phyloP scores from a whole-genome alignment of 192 early-diverging fungal genomes.

The Endogone sp. region DNA sequence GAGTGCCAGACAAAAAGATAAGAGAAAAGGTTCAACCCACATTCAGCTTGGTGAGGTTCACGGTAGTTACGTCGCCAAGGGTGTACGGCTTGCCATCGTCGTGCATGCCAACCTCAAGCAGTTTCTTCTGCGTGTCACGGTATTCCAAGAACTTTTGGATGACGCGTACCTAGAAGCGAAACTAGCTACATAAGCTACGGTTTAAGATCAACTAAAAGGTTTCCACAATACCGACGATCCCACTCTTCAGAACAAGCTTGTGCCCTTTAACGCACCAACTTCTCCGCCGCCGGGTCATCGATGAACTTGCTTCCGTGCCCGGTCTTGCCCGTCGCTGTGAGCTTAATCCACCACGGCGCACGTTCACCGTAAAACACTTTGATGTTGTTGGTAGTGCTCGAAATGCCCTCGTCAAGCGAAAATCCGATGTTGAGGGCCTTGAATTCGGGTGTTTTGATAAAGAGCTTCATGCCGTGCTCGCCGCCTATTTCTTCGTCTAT shows the following conservation, averaged over 20 bases:
- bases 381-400: constrained; percentile 56
- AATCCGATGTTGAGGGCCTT: constrained; percentile 71
- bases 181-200: no score
- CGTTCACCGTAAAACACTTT: constrained; percentile 87
- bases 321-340: constrained; percentile 65
- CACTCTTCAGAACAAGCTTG: no score
- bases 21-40: constrained; percentile 16
- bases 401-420: constrained; percentile 83
- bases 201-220: background rate
- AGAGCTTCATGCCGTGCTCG: constrained; percentile 67
- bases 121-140: constrained; percentile 56
- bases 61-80: constrained; percentile 77
- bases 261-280: constrained; percentile 55
- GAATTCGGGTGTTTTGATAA: constrained; percentile 67
- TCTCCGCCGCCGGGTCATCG: constrained; percentile 60
- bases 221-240: background rate
- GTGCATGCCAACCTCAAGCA: constrained; percentile 47
- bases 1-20: background rate
- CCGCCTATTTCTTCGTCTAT: constrained; percentile 86
- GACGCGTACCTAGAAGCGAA: constrained; percentile 26
- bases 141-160: constrained; percentile 67
- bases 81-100: constrained; percentile 46
- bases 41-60: constrained; percentile 75
- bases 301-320: constrained; percentile 89
- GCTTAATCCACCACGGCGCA: constrained; percentile 78